Conservation (phyloP, 1,284 basidiomycete species). For the Sporisorium scitamineum region DNA sequence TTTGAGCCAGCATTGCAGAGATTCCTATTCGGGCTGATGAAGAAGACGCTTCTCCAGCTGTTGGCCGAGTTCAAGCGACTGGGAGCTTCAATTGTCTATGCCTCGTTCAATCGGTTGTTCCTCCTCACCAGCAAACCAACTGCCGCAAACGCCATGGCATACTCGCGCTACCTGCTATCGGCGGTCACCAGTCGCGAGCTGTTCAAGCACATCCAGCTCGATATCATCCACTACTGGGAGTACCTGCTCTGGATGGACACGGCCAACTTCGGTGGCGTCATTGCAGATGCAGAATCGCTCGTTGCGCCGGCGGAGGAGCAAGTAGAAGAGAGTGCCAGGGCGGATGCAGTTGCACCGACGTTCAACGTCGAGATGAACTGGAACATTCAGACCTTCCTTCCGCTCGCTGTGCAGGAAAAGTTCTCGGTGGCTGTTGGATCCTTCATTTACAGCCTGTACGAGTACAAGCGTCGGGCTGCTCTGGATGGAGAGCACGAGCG, state of each 20-base stretch:
- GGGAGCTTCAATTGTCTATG: slow-evolving; percentile 88
- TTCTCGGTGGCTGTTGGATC: slow-evolving; percentile 82
- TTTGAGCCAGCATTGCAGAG: slow-evolving; percentile 94
- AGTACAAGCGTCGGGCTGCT: slow-evolving; percentile 77
- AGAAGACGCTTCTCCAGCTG: slow-evolving; percentile 96
- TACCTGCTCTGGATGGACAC: slow-evolving; percentile 95
- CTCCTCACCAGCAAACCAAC: slow-evolving; percentile 92
- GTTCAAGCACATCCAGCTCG: slow-evolving; percentile 91
- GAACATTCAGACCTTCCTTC: slow-evolving; percentile 94
- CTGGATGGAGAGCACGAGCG: slow-evolving; percentile 72
- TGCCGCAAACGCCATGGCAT: slow-evolving; percentile 92
- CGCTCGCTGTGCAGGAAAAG: slow-evolving; percentile 82
- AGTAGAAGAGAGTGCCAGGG: slow-evolving; percentile 72
- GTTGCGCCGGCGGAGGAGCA: slow-evolving; percentile 9
- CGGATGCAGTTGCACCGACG: slow-evolving; percentile 66
- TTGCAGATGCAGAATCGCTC: slow-evolving; percentile 71
- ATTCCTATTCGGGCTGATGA: slow-evolving; percentile 95
- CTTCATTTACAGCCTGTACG: slow-evolving; percentile 87
- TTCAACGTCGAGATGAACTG: slow-evolving; percentile 81
- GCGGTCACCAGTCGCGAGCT: slow-evolving; percentile 94
- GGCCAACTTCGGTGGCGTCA: slow-evolving; percentile 90
- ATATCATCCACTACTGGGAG: slow-evolving; percentile 92
- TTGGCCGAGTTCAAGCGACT: slow-evolving; percentile 96
- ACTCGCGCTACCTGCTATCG: slow-evolving; percentile 89
- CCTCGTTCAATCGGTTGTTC: slow-evolving; percentile 91